phyloP scores from a whole-genome alignment of 306 rosid genomes.

The Quercus agrifolia region DNA sequence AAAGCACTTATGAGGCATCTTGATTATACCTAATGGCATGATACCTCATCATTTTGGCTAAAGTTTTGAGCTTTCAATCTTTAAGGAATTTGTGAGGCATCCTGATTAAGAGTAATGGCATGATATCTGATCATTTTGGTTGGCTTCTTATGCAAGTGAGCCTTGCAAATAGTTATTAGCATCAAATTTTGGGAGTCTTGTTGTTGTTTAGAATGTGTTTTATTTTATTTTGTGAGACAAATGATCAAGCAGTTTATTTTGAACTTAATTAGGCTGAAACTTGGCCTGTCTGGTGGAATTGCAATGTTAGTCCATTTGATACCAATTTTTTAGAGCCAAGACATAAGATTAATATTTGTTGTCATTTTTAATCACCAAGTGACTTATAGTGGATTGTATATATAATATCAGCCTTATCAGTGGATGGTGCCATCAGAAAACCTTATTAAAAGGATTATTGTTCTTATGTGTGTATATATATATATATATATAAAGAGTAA shows the following conservation, averaged over 20 bases:
- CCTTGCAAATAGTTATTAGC: neutral
- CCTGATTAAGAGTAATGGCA: neutral
- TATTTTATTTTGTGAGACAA: neutral
- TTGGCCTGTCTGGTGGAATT: neutral
- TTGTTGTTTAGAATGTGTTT: neutral
- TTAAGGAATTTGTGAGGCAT: too few species aligned
- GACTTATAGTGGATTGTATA: neutral
- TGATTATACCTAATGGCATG: neutral
- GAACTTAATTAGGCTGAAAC: neutral
- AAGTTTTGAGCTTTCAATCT: too few species aligned
- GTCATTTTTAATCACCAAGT: neutral
- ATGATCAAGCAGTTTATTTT: neutral
- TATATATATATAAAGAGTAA: too few species aligned
- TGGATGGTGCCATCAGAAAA: neutral
- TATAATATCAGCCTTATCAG: neutral
- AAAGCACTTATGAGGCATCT: neutral
- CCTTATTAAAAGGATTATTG: neutral
- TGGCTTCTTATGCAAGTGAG: neutral
- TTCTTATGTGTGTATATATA: neutral
- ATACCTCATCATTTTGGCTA: neutral
- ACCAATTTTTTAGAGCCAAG: neutral
- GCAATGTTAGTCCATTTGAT: neutral
- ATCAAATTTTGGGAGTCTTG: neutral
- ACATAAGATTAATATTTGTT: neutral
- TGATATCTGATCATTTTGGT: constrained; percentile 3